These are phyloP conservation scores for Diaporthe eres DNA, from an alignment of 2,329 filamentous ascomycete genomes.

Conservation along the genomic window DNA sequence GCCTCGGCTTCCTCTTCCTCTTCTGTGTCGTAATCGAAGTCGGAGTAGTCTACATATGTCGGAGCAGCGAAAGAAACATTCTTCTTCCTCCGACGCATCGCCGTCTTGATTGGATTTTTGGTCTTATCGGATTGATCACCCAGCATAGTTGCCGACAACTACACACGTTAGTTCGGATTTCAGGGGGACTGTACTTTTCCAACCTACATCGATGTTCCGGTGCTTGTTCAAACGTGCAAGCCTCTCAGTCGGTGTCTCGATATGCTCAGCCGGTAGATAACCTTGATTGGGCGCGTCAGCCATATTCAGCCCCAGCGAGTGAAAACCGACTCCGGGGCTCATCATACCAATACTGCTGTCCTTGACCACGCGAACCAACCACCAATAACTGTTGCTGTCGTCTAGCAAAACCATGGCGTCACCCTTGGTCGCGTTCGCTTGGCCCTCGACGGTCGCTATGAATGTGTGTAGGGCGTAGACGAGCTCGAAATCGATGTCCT, in stretches of 20 bases:
- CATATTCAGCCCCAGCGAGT: not conserved
- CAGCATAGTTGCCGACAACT: slow-evolving; percentile 75
- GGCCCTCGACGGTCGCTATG: slow-evolving; percentile 96
- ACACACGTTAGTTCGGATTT: slow-evolving; percentile 48
- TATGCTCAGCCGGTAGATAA: slow-evolving; percentile 96
- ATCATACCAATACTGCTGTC: slow-evolving; percentile 87
- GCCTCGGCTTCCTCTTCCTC: slow-evolving; percentile 76
- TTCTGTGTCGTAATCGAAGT: slow-evolving; percentile 53
- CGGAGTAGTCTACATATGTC: slow-evolving; percentile 89
- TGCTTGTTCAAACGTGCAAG: slow-evolving; percentile 96
- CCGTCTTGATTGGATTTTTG: slow-evolving; percentile 86
- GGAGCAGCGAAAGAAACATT: slow-evolving; percentile 88
- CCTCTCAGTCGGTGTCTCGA: slow-evolving; percentile 96
- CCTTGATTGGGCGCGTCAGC: slow-evolving; percentile 58
- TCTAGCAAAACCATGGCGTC: slow-evolving; percentile 99
- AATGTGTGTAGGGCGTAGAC: slow-evolving; percentile 99
- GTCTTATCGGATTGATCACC: slow-evolving; percentile 80
- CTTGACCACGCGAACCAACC: slow-evolving; percentile 96
- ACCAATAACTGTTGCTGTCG: slow-evolving; percentile 99
- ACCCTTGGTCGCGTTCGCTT: slow-evolving; percentile 97
- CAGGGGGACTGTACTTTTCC: not conserved
- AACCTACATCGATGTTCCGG: slow-evolving; percentile 92
- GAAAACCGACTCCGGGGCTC: slow-evolving; percentile 41
- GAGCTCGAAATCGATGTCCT: slow-evolving; percentile 99
- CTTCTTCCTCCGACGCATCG: slow-evolving; percentile 87